Evolutionary conservation across 1,139 yeast species (phyloP).

Genomic region (Zygosaccharomyces pseudobailii): DNA sequence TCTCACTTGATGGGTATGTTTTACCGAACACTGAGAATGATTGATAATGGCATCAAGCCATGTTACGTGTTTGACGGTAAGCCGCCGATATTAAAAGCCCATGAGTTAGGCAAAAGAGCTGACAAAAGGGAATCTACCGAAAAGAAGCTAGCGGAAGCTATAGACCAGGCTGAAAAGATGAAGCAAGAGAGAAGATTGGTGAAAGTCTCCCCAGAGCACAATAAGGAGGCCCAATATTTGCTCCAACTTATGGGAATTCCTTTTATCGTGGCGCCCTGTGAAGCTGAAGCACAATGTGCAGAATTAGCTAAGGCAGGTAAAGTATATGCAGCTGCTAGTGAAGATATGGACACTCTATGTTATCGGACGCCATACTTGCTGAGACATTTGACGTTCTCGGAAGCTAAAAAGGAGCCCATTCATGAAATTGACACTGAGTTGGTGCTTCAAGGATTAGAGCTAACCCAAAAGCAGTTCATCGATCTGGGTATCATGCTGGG

Average conservation of each 20-base stretch:
- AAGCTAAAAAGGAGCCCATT: constrained; percentile 87
- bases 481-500: constrained; percentile 92
- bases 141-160: constrained; percentile 45
- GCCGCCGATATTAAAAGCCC: constrained; percentile 81
- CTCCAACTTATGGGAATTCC: constrained; percentile 93
- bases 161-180: constrained; percentile 61
- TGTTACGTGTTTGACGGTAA: constrained; percentile 96
- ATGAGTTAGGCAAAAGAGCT: constrained; percentile 83
- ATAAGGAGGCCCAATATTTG: constrained; percentile 84
- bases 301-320: constrained; percentile 81
- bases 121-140: constrained; percentile 80
- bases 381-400: constrained; percentile 89
- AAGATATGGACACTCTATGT: constrained; percentile 97
- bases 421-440: constrained; percentile 70
- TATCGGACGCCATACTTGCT: constrained; percentile 79
- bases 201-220: constrained; percentile 80
- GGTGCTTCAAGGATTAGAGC: constrained; percentile 70
- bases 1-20: constrained; percentile 95
- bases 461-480: constrained; percentile 69
- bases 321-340: constrained; percentile 96
- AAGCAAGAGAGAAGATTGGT: constrained; percentile 88
- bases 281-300: constrained; percentile 99
- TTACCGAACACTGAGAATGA: constrained; percentile 82
- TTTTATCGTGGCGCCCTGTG: constrained; percentile 88
- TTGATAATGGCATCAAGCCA: constrained; percentile 90